Evolutionary conservation across 1,284 basidiomycete genomes (phyloP), one percentile per base, ranked within the genome.

Genomic region (Puccinia polysora): DNA sequence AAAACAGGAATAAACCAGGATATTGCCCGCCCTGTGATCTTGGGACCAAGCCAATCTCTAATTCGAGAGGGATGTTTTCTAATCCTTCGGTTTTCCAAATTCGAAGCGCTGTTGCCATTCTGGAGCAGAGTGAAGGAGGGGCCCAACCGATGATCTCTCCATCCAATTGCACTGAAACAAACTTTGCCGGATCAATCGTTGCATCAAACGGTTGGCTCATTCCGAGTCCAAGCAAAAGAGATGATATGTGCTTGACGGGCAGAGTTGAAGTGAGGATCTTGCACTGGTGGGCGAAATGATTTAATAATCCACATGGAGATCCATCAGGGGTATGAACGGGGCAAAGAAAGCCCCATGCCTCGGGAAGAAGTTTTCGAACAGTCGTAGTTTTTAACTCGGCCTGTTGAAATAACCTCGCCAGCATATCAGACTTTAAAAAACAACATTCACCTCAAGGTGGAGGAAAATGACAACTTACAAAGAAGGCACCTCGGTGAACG

Each of bases 241-340:
- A 81, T 18, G 92, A 90, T 45, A 99, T 86, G 76, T 91, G 87
- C 10, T 86, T 83, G 40, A 90, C 88, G 59, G 88, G 81, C 25
- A 58, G 58, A 32, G 58, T 25, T 15, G 85, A 78, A 14, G 93
- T 95, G 76, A 94, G 86, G 75, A 99, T 89, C 75, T 91, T 88
- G 82, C 96, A 98, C 18, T 91, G 89, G 77, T 93, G 88, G 32
- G 93, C 91, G 55, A 99, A 86, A 80, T 99, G 96, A 81, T 98
- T 99, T 74, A 99, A 86, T 32, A 99, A 86, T 81, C 96, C 96
- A 81, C 96, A 99, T 10, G 96, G 96, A 28, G 93, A 86, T 76
- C 96, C 96, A 83, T 99, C 96, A 32, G 96, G 96, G 1, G 96
- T 99, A 80, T 99, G 96, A 7, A 98, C 96, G 18, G 96, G 96